Evolutionary conservation across 2,329 filamentous ascomycete species (phyloP), one percentile per base, ranked within the genome.

Genomic region (Rhytidhysteron rufulum): DNA sequence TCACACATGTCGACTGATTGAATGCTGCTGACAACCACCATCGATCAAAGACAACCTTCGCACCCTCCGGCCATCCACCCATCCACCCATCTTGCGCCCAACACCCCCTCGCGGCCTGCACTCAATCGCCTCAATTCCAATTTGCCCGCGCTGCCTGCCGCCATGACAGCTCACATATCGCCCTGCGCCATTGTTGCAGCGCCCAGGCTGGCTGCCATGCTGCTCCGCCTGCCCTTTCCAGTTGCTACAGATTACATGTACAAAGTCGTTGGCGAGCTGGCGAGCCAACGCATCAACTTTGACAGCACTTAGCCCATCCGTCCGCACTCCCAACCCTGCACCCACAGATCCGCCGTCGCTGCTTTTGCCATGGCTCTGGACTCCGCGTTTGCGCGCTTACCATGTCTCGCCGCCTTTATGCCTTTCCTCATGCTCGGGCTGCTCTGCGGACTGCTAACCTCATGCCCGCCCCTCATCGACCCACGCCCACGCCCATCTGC

Each of bases 261-360:
- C 51, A 49, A 56, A 53, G 57, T 53, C 60, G 60, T 52, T 61
- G 62, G 57, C 60, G 60, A 53, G 55, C 58, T 61, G 58, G 62
- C 60, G 60, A 64, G 60, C 60, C 62, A 65, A 53, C 62, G 60
- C 62, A 64, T 64, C 61, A 65, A 57, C 48, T 54, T 58, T 63
- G 62, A 65, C 62, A 65, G 58, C 62, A 63, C 61, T 58, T 63
- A 63, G 60, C 61, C 60, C 57, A 56, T 50, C 54, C 54, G 51
- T 57, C 53, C 58, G 55, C 53, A 58, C 60, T 55, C 55, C 58
- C 55, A 65, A 53, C 62, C 61, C 61, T 64, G 62, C 56, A 63
- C 55, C 46, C 63, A 62, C 59, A 56, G 49, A 41, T 56, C 50
- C 51, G 49, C 53, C 48, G 47, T 45, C 55, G 59, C 56, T 61